Evolutionary conservation across 805 yeast species (phyloP), one percentile per base, ranked within the genome.

Genomic region (Kregervanrija delftensis): DNA sequence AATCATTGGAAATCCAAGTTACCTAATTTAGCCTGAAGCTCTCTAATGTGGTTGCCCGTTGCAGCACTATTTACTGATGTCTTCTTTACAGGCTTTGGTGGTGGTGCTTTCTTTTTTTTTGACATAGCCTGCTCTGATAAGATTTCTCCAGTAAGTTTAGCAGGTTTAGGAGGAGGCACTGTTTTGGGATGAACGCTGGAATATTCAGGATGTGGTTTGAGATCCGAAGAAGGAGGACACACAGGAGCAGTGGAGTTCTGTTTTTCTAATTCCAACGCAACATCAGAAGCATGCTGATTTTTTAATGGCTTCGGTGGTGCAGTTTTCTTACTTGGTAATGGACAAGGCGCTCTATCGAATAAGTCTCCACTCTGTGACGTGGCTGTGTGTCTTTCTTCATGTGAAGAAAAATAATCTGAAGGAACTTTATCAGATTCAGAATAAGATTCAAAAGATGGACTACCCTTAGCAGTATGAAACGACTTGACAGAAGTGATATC

Each of bases 61-160:
- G 60, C 61, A 13, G 48, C 35, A 28, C 50, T 48, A 36, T 44
- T 42, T 12, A 42, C 49, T 34, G 40, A 33, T 11, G 61, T 54
- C 43, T 66, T 64, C 48, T 67, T 72, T 2, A 53, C 46, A 1
- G 76, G 76, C 36, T 69, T 71, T 33, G 74, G 73, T 11, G 73
- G 74, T 15, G 74, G 71, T 0, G 59, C 59, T 43, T 63, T 65
- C 50, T 63, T 65, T 12, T 45, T 46, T 17, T 42, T 43, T 11
- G 33, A 16, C 13, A 35, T 12, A 5, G 22, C 36, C 36, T 11
- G 35, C 40, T 16, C n/a, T 12, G 30, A n/a, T 11, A 32, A 30
- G 15, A 11, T 34, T 11, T 22, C 16, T 13, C 22, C 30, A 4
- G 16, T 11, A 12, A 38, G 34, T 32, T 47, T 49, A 11, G 36